Conservation (phyloP, 2,329 filamentous ascomycete genomes). For the Colletotrichum tropicicola region DNA sequence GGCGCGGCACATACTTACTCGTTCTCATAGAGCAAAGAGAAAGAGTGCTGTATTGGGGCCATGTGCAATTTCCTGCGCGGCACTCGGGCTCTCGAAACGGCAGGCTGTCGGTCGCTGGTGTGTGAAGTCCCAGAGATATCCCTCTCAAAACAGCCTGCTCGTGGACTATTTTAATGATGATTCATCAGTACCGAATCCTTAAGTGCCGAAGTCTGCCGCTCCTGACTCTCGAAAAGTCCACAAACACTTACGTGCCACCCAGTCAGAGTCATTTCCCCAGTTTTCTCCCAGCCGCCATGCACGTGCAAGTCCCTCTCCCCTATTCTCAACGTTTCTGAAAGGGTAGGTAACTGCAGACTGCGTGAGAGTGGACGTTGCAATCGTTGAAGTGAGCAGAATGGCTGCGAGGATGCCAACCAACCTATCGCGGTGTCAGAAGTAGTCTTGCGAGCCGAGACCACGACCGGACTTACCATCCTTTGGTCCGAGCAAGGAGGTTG, state of each 20-base stretch:
- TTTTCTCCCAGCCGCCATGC: neutral
- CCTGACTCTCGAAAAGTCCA: neutral
- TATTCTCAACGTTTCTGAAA: neutral
- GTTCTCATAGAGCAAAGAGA: neutral
- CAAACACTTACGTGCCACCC: too few relatives aligned
- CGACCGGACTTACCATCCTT: neutral
- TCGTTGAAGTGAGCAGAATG: slow-evolving; percentile 20
- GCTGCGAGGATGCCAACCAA: slow-evolving; percentile 12
- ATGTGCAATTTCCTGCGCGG: slow-evolving; percentile 10
- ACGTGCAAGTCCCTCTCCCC: neutral
- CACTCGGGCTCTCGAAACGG: neutral
- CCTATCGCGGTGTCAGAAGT: neutral
- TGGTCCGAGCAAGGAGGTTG: slow-evolving; percentile 11
- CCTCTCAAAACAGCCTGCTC: too few relatives aligned
- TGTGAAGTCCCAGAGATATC: slow-evolving; percentile 1
- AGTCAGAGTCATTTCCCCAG: neutral
- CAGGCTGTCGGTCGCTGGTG: neutral
- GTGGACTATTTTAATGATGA: too few relatives aligned
- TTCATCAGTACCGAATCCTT: too few relatives aligned
- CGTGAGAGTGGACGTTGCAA: slow-evolving; percentile 29
- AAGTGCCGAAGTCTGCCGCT: neutral
- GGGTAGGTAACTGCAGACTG: slow-evolving; percentile 28
- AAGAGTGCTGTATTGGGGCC: slow-evolving; percentile 6
- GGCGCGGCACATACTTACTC: neutral
- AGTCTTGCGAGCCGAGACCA: neutral